These are phyloP conservation scores for Leishmania turanica DNA, from an alignment of 208 protist genomes.

Conservation along the genomic window DNA sequence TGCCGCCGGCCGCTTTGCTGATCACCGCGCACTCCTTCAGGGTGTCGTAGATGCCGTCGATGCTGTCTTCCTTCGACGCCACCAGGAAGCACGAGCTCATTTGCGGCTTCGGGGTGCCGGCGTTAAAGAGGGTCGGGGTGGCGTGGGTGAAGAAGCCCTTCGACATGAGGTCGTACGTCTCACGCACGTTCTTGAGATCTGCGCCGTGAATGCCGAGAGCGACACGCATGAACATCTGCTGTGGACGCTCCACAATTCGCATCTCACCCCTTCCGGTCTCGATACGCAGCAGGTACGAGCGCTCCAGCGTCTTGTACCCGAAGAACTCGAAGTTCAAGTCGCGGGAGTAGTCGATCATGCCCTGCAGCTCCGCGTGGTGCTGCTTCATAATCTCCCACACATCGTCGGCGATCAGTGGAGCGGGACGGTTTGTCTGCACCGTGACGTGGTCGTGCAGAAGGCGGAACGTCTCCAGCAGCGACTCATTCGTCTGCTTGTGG, in stretches of 20 bases:
- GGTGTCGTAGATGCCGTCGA: constrained; percentile 99
- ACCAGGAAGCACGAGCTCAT: constrained; percentile 98
- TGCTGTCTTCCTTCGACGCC: constrained; percentile 99
- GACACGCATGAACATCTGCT: constrained; percentile 99
- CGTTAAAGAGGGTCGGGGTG: constrained; percentile 99
- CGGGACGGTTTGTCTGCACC: constrained; percentile 54
- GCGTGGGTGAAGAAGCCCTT: constrained; percentile 97
- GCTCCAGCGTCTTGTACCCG: constrained; percentile 99
- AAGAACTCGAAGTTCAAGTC: constrained; percentile 99
- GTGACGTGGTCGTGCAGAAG: constrained; percentile 94
- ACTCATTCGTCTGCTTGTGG: constrained; percentile 95
- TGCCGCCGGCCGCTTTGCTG: constrained; percentile 98
- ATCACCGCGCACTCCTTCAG: constrained; percentile 98
- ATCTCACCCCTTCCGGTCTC: constrained; percentile 66
- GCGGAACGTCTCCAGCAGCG: constrained; percentile 91
- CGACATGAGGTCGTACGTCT: constrained; percentile 98
- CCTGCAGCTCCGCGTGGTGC: constrained; percentile 87
- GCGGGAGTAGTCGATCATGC: constrained; percentile 93
- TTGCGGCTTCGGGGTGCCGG: constrained; percentile 96
- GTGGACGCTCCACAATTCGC: constrained; percentile 97
- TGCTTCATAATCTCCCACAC: constrained; percentile 89
- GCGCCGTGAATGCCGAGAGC: constrained; percentile 96
- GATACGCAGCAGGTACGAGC: constrained; percentile 97
- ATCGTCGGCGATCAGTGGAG: constrained; percentile 95
- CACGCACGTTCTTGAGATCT: constrained; percentile 93